A percentile compares a stretch with the other conserved stretches of the same genome.
Conservation (phyloP, 371 early-diverging fungal species). For the Mucor piriformis region DNA sequence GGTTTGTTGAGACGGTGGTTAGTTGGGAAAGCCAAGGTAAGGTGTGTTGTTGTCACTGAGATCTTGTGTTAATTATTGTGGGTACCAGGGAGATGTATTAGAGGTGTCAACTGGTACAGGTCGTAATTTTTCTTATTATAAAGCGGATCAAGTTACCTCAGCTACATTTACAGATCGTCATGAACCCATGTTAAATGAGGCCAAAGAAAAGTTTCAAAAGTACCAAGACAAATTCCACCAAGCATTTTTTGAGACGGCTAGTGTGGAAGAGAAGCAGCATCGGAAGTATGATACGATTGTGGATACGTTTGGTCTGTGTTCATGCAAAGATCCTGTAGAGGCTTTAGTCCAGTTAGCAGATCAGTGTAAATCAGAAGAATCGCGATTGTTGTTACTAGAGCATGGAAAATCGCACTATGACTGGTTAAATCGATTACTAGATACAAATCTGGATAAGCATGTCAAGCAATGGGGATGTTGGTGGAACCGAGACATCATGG, state of each 20-base stretch:
- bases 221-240: constrained; percentile 43
- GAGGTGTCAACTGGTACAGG: constrained; percentile 77
- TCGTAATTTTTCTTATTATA: constrained; percentile 69
- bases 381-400: constrained; percentile 73
- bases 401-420: constrained; percentile 74
- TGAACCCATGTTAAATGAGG: constrained; percentile 61
- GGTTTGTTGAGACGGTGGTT: constrained; percentile 57
- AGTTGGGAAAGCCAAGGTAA: constrained; percentile 53
- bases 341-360: constrained; percentile 69
- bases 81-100: constrained; percentile 54
- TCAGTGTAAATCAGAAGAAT: constrained; percentile 57
- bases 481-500: constrained; percentile 84
- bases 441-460: constrained; percentile 72
- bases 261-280: constrained; percentile 36
- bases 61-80: background rate
- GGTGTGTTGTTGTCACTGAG: background rate
- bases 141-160: constrained; percentile 33
- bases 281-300: constrained; percentile 73
- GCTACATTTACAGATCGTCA: constrained; percentile 66
- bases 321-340: constrained; percentile 68
- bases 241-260: constrained; percentile 34
- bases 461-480: constrained; percentile 85
- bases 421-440: constrained; percentile 71
- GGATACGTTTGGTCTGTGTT: constrained; percentile 84
- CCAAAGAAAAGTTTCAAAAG: constrained; percentile 46